A percentile compares a stretch with the other conserved stretches of the same genome.
These are phyloP conservation scores for Hyparrhenia diplandra DNA, from an alignment of 176 grass and related monocot species.

Conservation along the genomic window DNA sequence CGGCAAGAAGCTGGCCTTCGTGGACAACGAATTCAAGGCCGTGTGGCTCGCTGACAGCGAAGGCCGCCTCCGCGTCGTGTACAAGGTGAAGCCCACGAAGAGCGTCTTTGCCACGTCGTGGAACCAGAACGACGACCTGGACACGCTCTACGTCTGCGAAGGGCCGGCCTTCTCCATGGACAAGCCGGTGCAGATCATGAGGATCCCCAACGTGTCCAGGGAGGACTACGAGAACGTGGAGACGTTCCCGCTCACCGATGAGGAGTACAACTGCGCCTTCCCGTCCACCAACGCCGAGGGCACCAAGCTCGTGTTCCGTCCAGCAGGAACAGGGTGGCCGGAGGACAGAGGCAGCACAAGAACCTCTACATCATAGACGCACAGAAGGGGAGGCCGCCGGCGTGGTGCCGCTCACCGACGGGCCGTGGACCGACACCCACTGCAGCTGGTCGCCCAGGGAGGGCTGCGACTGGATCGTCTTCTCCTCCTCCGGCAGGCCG, in stretches of 20 bases:
- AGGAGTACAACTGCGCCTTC: neutral
- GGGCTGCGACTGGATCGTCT: too few relatives aligned
- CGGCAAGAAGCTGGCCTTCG: constrained; percentile 42
- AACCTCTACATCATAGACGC: too few relatives aligned
- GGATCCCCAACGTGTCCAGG: neutral
- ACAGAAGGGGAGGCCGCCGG: too few relatives aligned
- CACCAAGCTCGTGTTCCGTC: constrained; percentile 38
- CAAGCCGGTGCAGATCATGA: neutral
- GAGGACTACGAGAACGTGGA: rapidly evolving
- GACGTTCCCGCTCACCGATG: neutral
- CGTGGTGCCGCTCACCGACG: too few relatives aligned
- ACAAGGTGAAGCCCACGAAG: too few relatives aligned
- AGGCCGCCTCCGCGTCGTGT: too few relatives aligned
- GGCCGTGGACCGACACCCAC: too few relatives aligned
- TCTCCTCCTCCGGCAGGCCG: too few relatives aligned
- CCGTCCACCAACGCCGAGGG: neutral
- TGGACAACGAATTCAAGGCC: constrained; percentile 39
- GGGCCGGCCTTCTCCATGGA: neutral
- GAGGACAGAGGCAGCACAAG: too few relatives aligned
- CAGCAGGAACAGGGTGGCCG: neutral
- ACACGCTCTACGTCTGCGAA: constrained; percentile 22
- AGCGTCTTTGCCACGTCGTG: too few relatives aligned
- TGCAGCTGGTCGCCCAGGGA: too few relatives aligned
- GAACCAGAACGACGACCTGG: constrained; percentile 13
- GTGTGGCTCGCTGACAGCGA: too few relatives aligned